These are phyloP conservation scores for Chrysanthemum seticuspe DNA, from an alignment of 129 eudicot species.

Conservation along the genomic window DNA sequence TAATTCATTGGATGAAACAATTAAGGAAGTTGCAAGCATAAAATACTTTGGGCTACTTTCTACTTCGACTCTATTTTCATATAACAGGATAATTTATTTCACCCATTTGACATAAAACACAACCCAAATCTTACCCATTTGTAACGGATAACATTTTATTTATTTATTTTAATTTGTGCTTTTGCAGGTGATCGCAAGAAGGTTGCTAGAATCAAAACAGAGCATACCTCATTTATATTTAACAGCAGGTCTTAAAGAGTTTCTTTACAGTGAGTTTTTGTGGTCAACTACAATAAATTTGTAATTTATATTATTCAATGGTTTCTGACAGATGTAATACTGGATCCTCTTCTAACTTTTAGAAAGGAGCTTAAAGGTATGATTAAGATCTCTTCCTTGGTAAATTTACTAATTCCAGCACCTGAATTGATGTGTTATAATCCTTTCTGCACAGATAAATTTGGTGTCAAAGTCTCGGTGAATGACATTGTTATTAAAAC, in stretches of 20 bases:
- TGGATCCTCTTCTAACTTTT: slow-evolving; percentile 91
- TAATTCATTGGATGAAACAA: neutral
- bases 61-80: too few species aligned
- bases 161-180: neutral
- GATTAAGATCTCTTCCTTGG: slow-evolving; percentile 9
- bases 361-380: slow-evolving; percentile 94
- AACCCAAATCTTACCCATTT: too few species aligned
- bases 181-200: slow-evolving; percentile 82
- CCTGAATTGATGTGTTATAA: slow-evolving; percentile 11
- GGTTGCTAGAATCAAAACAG: slow-evolving; percentile 95
- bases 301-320: slow-evolving; percentile 20
- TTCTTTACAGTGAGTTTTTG: slow-evolving; percentile 11
- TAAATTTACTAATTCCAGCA: slow-evolving; percentile 12
- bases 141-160: too few species aligned
- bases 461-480: slow-evolving; percentile 89
- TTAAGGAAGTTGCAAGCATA: neutral
- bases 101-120: too few species aligned
- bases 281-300: neutral
- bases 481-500: slow-evolving; percentile 93
- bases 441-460: slow-evolving; percentile 53
- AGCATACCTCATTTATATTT: slow-evolving; percentile 86
- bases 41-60: neutral
- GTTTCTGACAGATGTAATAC: slow-evolving; percentile 68
- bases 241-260: slow-evolving; percentile 58
- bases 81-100: too few species aligned